Evolutionary conservation across 176 grass and related monocot genomes (phyloP).

Genomic region (Avena eriantha): DNA sequence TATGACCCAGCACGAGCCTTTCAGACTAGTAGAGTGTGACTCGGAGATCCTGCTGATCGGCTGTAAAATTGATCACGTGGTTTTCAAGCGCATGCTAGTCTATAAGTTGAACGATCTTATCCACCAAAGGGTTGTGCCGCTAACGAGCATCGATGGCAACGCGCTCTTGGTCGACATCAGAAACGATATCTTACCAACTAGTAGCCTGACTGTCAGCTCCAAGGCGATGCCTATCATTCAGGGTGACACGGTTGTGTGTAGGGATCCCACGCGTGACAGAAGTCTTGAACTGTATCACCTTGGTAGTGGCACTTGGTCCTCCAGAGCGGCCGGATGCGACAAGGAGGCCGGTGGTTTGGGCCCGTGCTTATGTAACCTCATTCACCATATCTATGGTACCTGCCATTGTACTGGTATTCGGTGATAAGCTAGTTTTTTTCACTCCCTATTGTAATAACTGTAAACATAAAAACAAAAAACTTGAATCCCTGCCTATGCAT

Average conservation of each 20-base stretch:
- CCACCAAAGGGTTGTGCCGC: neutral
- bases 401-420: neutral
- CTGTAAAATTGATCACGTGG: neutral
- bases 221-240: neutral
- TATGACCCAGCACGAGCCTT: no score
- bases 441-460: no score
- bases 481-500: neutral
- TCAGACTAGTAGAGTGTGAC: neutral
- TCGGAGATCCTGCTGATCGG: neutral
- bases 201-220: neutral
- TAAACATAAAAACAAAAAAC: no score
- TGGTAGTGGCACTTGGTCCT: neutral
- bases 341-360: neutral
- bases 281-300: neutral
- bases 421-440: neutral
- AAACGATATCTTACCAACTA: neutral
- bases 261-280: neutral
- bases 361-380: neutral
- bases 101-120: neutral
- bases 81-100: neutral
- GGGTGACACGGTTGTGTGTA: neutral
- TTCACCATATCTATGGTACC: neutral
- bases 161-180: neutral
- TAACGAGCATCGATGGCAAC: constrained; percentile 4
- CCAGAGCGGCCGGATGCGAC: neutral